Conservation (phyloP, 805 yeast species). For the Nakazawaea ambrosiae region DNA sequence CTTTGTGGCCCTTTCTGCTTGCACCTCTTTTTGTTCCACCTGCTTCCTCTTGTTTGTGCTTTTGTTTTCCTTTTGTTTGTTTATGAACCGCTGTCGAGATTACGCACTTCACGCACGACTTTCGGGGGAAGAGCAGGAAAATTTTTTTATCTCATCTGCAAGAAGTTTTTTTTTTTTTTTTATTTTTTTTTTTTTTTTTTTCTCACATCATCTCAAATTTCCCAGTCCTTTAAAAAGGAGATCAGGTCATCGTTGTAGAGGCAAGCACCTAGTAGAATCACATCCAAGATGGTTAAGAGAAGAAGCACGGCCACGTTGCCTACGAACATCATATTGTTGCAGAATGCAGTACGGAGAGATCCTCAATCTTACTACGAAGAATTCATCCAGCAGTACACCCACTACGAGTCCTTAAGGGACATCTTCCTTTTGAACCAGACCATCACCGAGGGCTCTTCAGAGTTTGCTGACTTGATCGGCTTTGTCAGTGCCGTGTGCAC, state of each 20-base stretch:
- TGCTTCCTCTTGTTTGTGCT: no score
- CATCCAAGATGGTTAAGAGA: conserved; percentile 72
- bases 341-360: conserved; percentile 88
- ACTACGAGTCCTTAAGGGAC: conserved; percentile 86
- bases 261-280: not conserved
- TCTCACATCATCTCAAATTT: conserved; percentile 5
- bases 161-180: no score
- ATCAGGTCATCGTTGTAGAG: not conserved
- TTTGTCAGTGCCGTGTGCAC: conserved; percentile 88
- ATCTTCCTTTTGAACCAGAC: conserved; percentile 70
- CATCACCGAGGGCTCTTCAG: conserved; percentile 39
- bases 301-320: conserved; percentile 93
- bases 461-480: conserved; percentile 79
- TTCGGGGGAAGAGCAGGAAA: not conserved
- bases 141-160: conserved; percentile 1
- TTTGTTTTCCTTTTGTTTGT: no score
- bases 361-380: conserved; percentile 94
- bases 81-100: no score
- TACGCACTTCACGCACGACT: not conserved
- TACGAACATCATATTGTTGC: conserved; percentile 82
- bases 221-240: not conserved
- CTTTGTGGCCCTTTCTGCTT: no score
- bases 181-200: no score
- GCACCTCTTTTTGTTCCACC: no score
- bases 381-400: conserved; percentile 85